Evolutionary conservation across 495 filamentous ascomycete species (phyloP), one percentile per base, ranked within the genome.

Genomic region (Cairneyella variabilis): DNA sequence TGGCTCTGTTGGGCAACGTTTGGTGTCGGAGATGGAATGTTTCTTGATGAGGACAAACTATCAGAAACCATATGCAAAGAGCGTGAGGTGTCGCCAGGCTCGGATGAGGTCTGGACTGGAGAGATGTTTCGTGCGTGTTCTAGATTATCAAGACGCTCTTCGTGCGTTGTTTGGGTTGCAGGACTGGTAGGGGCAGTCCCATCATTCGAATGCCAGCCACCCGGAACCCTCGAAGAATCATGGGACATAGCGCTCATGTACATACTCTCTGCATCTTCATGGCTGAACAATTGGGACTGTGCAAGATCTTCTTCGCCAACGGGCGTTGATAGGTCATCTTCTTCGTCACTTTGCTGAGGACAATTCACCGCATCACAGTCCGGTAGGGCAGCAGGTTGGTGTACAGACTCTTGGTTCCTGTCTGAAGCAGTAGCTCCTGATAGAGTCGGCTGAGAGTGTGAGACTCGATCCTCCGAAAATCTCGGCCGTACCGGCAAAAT

Each of bases 231-330:
- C 40, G 40, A 46, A 17, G 56, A 57, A 14, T 66, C 61, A 36
- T 76, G 53, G 5, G 75, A 77, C 37, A 79, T 74, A 2, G 77
- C 76, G 50, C 77, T 80, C 76, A 97, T 91, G 58, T 97, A 97
- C 83, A 99, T 86, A 68, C 93, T 97, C 60, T 92, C 86, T 0
- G 93, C 93, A 53, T 97, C 91, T 52, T 95, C 90, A 51, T 95
- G 86, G 48, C 82, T 91, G 65, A 91, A 97, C 14, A 93, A 65
- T 57, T 78, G 89, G 9, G 95, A 97, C 54, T 88, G 62, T 17
- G 77, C 70, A 14, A 89, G 76, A 45, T 64, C 54, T 18, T 58
- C 56, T 28, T 56, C 61, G 0, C 36, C 44, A 16, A 53, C 16
- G 20, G 58, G 51, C 1, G 62, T 54, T 1, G 48, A 27, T 21